Conservation (phyloP, 495 filamentous ascomycete genomes). For the Cryomyces minteri region DNA sequence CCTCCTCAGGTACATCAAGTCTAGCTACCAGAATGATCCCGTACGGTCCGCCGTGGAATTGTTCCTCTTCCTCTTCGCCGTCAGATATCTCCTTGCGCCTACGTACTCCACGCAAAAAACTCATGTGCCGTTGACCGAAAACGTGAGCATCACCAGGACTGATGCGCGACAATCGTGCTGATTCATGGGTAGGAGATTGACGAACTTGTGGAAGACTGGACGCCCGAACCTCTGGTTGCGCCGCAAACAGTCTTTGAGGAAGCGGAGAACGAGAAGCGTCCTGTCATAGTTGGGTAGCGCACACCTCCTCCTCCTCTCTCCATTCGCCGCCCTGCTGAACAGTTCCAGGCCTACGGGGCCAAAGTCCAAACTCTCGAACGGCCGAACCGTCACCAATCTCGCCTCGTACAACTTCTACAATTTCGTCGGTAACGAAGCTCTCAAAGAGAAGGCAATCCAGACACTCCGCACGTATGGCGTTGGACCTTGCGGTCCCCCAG, state of each 20-base stretch:
- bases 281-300: slow-evolving; percentile 73
- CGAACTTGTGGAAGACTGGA: slow-evolving; percentile 94
- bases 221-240: slow-evolving; percentile 76
- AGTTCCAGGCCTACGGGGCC: slow-evolving; percentile 63
- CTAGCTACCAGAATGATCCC: slow-evolving; percentile 94
- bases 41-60: slow-evolving; percentile 86
- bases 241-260: slow-evolving; percentile 53
- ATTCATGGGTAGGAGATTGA: slow-evolving; percentile 56
- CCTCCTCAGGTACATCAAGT: slow-evolving; percentile 82
- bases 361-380: slow-evolving; percentile 74
- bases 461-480: slow-evolving; percentile 90
- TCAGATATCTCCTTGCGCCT: slow-evolving; percentile 80
- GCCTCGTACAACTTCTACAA: slow-evolving; percentile 96
- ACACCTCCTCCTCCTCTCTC: background rate
- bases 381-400: slow-evolving; percentile 78
- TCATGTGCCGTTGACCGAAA: slow-evolving; percentile 73
- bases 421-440: slow-evolving; percentile 71
- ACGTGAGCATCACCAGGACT: slow-evolving; percentile 25
- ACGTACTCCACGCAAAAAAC: slow-evolving; percentile 76
- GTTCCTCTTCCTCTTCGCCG: slow-evolving; percentile 85
- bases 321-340: background rate
- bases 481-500: slow-evolving; percentile 86
- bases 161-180: background rate
- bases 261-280: slow-evolving; percentile 64
- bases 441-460: slow-evolving; percentile 88